phyloP scores from a whole-genome alignment of 352 stramenopile species.

The Phytophthora agathidicida region DNA sequence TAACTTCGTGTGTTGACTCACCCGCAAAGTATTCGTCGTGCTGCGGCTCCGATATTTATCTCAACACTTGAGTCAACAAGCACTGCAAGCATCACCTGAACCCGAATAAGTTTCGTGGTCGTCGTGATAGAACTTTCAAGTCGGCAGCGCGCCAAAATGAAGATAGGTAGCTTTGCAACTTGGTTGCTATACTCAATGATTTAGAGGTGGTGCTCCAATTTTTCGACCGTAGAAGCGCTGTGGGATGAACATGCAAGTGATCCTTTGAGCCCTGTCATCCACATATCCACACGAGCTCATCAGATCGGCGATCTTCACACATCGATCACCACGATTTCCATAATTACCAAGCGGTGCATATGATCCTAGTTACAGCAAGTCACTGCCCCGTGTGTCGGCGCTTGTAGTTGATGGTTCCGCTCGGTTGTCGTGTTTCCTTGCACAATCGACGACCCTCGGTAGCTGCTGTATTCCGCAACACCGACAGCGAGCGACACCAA shows the following conservation, averaged over 20 bases:
- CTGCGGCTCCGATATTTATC: too few relatives aligned
- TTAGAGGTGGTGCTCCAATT: constrained; percentile 5
- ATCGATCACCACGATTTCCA: constrained; percentile 17
- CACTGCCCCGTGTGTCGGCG: not conserved
- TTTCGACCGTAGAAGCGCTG: constrained; percentile 17
- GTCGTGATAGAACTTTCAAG: too few relatives aligned
- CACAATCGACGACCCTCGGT: constrained; percentile 6
- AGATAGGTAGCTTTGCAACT: too few relatives aligned
- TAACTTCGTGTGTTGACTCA: too few relatives aligned
- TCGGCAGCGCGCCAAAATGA: too few relatives aligned
- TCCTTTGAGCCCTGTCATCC: not conserved
- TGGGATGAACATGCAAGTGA: not conserved
- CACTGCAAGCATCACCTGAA: too few relatives aligned
- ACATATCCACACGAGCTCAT: not conserved
- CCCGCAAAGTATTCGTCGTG: too few relatives aligned
- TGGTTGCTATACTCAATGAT: too few relatives aligned
- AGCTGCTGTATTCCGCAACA: constrained; percentile 6
- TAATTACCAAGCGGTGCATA: constrained; percentile 3
- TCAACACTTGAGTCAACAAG: too few relatives aligned
- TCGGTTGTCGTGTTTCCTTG: constrained; percentile 8
- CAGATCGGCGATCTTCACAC: constrained; percentile 1
- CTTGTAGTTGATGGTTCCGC: constrained; percentile 3
- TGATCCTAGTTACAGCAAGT: constrained; percentile 3
- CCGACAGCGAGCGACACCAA: constrained; percentile 11
- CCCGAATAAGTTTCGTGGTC: too few relatives aligned